phyloP scores from a whole-genome alignment of 2,329 filamentous ascomycete species.

The Penicillium psychrosexuale region DNA sequence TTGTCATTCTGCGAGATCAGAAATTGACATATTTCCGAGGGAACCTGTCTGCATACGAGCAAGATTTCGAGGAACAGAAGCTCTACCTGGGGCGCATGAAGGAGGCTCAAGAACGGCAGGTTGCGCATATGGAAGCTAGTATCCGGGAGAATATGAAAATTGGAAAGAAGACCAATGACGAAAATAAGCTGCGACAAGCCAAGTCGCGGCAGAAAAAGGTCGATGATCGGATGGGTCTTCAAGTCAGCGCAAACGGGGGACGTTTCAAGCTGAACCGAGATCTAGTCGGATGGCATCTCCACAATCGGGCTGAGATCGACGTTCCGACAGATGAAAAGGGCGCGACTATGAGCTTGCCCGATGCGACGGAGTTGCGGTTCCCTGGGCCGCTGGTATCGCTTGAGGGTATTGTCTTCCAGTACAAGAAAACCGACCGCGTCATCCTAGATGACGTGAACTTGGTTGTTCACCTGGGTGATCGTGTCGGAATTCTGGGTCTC shows the following conservation, averaged over 20 bases:
- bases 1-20: slow-evolving; percentile 72
- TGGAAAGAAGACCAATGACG: slow-evolving; percentile 73
- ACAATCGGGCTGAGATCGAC: slow-evolving; percentile 65
- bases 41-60: slow-evolving; percentile 68
- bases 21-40: slow-evolving; percentile 71
- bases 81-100: slow-evolving; percentile 70
- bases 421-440: slow-evolving; percentile 46
- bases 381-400: slow-evolving; percentile 70
- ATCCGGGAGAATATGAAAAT: slow-evolving; percentile 71
- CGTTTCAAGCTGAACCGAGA: slow-evolving; percentile 81
- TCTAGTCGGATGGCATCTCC: slow-evolving; percentile 59
- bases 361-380: slow-evolving; percentile 68
- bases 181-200: slow-evolving; percentile 81
- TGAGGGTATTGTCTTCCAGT: slow-evolving; percentile 66
- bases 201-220: slow-evolving; percentile 81
- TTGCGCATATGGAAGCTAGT: slow-evolving; percentile 74
- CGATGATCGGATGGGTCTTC: slow-evolving; percentile 74
- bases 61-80: slow-evolving; percentile 62
- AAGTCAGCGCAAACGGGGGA: slow-evolving; percentile 67
- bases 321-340: slow-evolving; percentile 61
- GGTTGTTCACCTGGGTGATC: slow-evolving; percentile 68
- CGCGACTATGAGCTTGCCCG: slow-evolving; percentile 58
- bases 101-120: slow-evolving; percentile 76
- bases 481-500: slow-evolving; percentile 71
- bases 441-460: slow-evolving; percentile 64